Evolutionary conservation across 331 rosid genomes (phyloP), one percentile per base, ranked within the genome.

Genomic region (Stylosanthes scabra): DNA sequence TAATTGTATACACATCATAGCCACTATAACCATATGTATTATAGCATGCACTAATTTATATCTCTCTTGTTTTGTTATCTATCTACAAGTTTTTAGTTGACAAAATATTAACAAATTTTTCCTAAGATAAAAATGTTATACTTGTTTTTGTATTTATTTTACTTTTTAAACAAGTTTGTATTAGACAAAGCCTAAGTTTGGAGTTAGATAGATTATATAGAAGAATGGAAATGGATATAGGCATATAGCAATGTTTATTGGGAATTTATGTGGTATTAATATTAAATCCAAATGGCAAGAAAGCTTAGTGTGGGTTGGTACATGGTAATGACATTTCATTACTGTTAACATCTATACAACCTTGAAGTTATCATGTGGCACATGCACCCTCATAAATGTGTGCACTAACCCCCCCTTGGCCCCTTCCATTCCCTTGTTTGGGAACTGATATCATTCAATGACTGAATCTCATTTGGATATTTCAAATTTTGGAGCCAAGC

Each of bases 321-420:
- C 37, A 41, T 65, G 49, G 40, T 15, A 57, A 20, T 50, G 59
- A 40, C 52, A 70, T 76, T 61, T 54, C 84, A 54, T 56, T 49
- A 75, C 78, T 63, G 66, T 42, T 42, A 46, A 56, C 67, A 74
- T 74, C 74, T 66, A 63, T 63, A 49, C 75, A 79, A 81, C 85
- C 64, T 76, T 85, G 49, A 76, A 74, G 68, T 78, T 78, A 67
- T 63, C 72, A 54, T 49, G 73, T 49, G 73, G 71, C 88, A 86
- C 91, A 85, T 86, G 91, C 74, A 75, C 29, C 39, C 82, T 85
- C 85, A 83, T 85, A 80, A 86, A 78, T 81, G 80, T 9, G 62
- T 41, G 37, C 37, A 14, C 72, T 58, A 58, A 79, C 70, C 63
- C 79, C 52, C 74, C 61, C n/a, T n/a, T n/a, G n/a, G n/a, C n/a